Evolutionary conservation across 129 eudicot genomes (phyloP).

Genomic region (sunflower (Helianthus annuus)): DNA sequence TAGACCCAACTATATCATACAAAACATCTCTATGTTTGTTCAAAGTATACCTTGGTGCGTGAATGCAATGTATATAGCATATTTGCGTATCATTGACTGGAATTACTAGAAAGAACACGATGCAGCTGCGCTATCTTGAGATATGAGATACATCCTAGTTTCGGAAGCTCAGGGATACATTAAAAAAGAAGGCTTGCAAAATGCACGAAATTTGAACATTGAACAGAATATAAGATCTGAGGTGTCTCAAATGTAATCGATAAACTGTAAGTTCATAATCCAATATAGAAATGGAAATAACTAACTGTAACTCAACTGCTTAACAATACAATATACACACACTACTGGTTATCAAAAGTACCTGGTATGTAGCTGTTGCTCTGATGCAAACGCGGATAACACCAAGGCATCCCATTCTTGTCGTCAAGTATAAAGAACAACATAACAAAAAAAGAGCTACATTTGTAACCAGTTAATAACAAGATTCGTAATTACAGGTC

Average conservation of each 20-base stretch:
- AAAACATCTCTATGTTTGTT: no score
- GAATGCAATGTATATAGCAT: no score
- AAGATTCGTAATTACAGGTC: neutral
- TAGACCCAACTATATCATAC: no score
- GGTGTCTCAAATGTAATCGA: neutral
- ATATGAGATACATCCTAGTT: neutral
- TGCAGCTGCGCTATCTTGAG: neutral
- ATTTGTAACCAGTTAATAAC: neutral
- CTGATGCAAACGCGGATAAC: slow-evolving; percentile 13
- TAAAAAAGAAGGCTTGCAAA: neutral
- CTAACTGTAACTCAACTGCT: no score
- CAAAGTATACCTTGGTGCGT: no score
- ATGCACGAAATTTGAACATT: neutral
- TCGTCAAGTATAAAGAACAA: neutral
- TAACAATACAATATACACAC: no score
- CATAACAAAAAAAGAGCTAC: neutral
- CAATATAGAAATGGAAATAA: no score
- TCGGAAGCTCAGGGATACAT: neutral
- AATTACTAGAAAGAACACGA: no score
- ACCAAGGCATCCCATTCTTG: slow-evolving; percentile 26
- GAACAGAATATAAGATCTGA: neutral
- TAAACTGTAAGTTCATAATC: no score
- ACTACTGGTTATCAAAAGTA: neutral
- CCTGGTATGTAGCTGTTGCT: slow-evolving; percentile 23
- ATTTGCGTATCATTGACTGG: no score